Conservation (phyloP, 345 rosid species). For the Brassica cretica region DNA sequence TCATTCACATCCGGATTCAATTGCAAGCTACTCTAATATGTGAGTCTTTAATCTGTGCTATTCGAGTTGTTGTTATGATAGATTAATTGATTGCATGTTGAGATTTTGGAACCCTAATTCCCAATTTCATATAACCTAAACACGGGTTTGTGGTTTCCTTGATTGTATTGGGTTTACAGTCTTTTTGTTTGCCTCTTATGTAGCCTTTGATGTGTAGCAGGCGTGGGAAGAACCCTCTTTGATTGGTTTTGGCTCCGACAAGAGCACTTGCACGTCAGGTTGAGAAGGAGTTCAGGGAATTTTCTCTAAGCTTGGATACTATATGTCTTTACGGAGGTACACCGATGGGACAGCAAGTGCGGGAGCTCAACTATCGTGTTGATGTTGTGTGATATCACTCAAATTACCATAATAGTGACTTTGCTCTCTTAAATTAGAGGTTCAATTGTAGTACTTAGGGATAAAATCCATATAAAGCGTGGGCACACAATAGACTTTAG, state of each 20-base stretch:
- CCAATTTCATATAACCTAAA: conserved; percentile 28
- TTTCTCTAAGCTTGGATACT: conserved; percentile 79
- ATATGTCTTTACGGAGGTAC: conserved; percentile 95
- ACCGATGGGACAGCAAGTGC: conserved; percentile 69
- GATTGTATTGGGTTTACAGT: not conserved
- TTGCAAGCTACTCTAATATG: not conserved
- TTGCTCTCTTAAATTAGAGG: too few species aligned
- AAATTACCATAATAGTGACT: too few species aligned
- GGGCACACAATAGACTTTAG: too few species aligned
- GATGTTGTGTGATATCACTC: conserved; percentile 40
- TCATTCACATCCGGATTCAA: too few species aligned
- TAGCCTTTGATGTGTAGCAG: conserved; percentile 38
- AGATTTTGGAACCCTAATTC: not conserved
- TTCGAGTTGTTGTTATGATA: not conserved
- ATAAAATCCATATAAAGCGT: too few species aligned
- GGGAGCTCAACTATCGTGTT: conserved; percentile 72
- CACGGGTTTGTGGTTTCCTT: conserved; percentile 67
- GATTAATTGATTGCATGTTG: not conserved
- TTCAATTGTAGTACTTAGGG: too few species aligned
- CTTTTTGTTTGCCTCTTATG: not conserved
- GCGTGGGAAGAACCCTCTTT: conserved; percentile 83
- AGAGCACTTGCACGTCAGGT: conserved; percentile 95
- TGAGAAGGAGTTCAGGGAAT: conserved; percentile 77
- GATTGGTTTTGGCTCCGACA: conserved; percentile 90
- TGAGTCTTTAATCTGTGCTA: not conserved